Evolutionary conservation across 1,139 yeast genomes (phyloP), one percentile per base, ranked within the genome.

Genomic region (Protomyces inouyei): DNA sequence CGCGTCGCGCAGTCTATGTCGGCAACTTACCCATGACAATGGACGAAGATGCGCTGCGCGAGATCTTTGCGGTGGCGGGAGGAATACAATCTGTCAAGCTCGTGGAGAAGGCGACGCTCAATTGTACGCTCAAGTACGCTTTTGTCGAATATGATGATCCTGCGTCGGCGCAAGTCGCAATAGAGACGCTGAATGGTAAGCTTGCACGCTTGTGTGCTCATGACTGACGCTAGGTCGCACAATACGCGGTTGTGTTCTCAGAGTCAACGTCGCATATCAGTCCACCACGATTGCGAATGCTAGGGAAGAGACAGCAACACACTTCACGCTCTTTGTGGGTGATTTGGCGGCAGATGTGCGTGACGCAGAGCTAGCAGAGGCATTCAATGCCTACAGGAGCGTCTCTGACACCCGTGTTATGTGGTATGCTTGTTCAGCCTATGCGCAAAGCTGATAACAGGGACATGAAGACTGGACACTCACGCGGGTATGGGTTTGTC

Each of bases 401-500:
- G 78, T 88, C 71, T 78, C 84, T 61, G 95, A 89, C 73, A 97
- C 96, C 18, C 92, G 90, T 71, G 96, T 91, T 48, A 91, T 91
- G 96, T 90, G 97, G 97, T 43, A 43, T 8, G 23, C 23, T 10
- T 28, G 8, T 28, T 28, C 32, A 28, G 8, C 8, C 32, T 0
- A 5, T 28, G 32, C 32, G 32, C 32, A 4, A 28, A 5, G 25
- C 48, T 43, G 2, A 43, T 23, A 43, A 18, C 23, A 43, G 48
- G 48, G 97, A 91, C 75, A 89, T 89, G 95, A 92, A 87, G 73
- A 88, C 95, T 25, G 92, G 95, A 45, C 79, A 96, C 73, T 88
- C 95, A 3, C 81, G 97, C 76, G 96, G 97, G 23, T 91, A 90
- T 73, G 97, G 97, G 0, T 91, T 91, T 76, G 95, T 88, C n/a